Conservation (phyloP, 805 yeast genomes). For the Tetrapisispora phaffii region DNA sequence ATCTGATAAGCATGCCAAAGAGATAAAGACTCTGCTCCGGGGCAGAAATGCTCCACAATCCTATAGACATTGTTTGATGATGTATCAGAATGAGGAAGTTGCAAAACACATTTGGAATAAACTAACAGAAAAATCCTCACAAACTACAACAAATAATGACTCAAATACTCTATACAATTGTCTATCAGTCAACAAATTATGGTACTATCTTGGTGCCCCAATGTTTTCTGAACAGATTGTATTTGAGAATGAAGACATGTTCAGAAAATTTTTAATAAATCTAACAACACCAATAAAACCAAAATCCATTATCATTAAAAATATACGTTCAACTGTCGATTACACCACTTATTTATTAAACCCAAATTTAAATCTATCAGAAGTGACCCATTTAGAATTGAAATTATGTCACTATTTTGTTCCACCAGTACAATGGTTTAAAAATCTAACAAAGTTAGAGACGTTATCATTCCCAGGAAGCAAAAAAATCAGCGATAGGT, state of each 20-base stretch:
- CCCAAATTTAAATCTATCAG: slow-evolving; percentile 1
- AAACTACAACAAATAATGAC: neutral
- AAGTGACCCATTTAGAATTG: slow-evolving; percentile 54
- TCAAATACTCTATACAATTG: slow-evolving; percentile 37
- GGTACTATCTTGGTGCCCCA: slow-evolving; percentile 48
- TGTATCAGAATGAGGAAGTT: slow-evolving; percentile 44
- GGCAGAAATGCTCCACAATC: slow-evolving; percentile 60
- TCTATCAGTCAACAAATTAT: slow-evolving; percentile 55
- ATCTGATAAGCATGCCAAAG: slow-evolving; percentile 37
- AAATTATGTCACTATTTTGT: slow-evolving; percentile 68
- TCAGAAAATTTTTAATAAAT: slow-evolving; percentile 33
- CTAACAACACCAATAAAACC: neutral
- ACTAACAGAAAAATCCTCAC: neutral
- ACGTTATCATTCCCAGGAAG: slow-evolving; percentile 60
- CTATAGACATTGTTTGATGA: slow-evolving; percentile 54
- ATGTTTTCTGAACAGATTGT: slow-evolving; percentile 46
- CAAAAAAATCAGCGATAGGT: slow-evolving; percentile 48
- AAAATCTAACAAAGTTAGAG: slow-evolving; percentile 31
- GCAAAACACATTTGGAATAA: slow-evolving; percentile 38
- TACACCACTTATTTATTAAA: slow-evolving; percentile 33
- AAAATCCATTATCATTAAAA: slow-evolving; percentile 1
- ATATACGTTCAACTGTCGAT: slow-evolving; percentile 6
- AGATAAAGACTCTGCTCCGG: slow-evolving; percentile 12
- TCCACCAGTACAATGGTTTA: slow-evolving; percentile 44
- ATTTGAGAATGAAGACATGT: slow-evolving; percentile 41